Base-by-base conservation (phyloP, 1,284 basidiomycete genomes). In the Leucoagaricus sp. region DNA sequence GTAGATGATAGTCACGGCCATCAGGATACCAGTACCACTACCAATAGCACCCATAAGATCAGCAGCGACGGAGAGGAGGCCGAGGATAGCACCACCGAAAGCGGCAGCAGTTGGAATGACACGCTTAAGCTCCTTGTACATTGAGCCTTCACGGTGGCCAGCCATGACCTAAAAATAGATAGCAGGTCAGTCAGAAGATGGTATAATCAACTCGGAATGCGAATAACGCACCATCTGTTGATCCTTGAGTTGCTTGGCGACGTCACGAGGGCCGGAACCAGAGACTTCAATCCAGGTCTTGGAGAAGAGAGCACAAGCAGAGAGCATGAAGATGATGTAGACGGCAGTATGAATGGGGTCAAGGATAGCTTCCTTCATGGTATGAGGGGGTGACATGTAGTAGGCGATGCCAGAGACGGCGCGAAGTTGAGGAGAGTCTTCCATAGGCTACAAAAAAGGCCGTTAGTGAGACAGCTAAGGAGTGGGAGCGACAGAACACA, bases 211-310 rank as follows among this genome's bases (percentile, higher is more conserved):
- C 8, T 52, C 17, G 52, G 4, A 41, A 2, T 1, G 17, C 12
- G n/a, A 2, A 10, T 25, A 15, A 62, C 73, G 25, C 40, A 86
- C 96, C 92, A 98, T 96, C 67, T 93, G 91, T 74, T 98, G 96
- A 67, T 99, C 96, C 81, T 98, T 98, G 69, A 99, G 86, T 75
- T 99, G 96, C 77, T 96, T 97, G 56, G 96, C 96, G 54, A 99
- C 89, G 65, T 99, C 96, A 53, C 96, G 80, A 15, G 96, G 96
- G 15, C 96, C 95, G 56, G 89, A 92, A 33, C 96, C 96, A 1
- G 94, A 98, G 36, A 98, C 94, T 69, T 98, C 96, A 67, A 99
- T 98, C 96, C 96, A 99, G 4, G 96, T 97, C 83, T 98, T 98
- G 72, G 93, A 96, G 82, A 99, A 98, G 65, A 98, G 81, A 12